Conservation (phyloP, 2,329 filamentous ascomycete genomes). For the Alternaria conjuncta region DNA sequence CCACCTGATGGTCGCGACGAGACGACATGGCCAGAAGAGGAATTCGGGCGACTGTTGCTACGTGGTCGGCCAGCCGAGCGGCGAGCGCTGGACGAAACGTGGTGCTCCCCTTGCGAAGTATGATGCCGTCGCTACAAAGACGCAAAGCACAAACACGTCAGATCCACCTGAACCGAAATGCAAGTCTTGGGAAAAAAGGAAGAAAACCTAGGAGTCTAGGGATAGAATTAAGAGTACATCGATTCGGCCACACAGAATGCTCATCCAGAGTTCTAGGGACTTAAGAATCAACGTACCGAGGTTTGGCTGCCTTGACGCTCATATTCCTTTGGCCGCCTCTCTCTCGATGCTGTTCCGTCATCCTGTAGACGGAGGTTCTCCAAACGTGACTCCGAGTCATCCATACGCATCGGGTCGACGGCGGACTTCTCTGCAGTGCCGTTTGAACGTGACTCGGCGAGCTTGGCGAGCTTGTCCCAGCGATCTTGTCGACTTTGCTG, state of each 20-base stretch:
- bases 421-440: conserved; percentile 49
- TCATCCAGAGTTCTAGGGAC: conserved; percentile 49
- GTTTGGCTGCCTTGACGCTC: conserved; percentile 49
- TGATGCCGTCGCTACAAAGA: conserved; percentile 47
- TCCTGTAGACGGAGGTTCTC: conserved; percentile 92
- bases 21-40: conserved; percentile 38
- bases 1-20: conserved; percentile 36
- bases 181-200: conserved; percentile 42
- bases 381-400: conserved; percentile 84
- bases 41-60: conserved; percentile 50
- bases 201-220: conserved; percentile 45
- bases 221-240: conserved; percentile 52
- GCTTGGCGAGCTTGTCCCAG: conserved; percentile 85
- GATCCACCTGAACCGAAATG: conserved; percentile 47
- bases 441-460: conserved; percentile 74
- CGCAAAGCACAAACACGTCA: conserved; percentile 49
- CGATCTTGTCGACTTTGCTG: conserved; percentile 82
- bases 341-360: conserved; percentile 55
- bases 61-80: conserved; percentile 46
- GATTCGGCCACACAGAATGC: conserved; percentile 49
- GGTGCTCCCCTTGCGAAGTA: conserved; percentile 46
- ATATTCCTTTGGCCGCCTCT: conserved; percentile 49
- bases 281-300: conserved; percentile 54
- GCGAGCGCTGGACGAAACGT: conserved; percentile 37
- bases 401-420: conserved; percentile 57